Evolutionary conservation across 2,329 filamentous ascomycete species (phyloP).

Genomic region (Lecanicillium sp.): DNA sequence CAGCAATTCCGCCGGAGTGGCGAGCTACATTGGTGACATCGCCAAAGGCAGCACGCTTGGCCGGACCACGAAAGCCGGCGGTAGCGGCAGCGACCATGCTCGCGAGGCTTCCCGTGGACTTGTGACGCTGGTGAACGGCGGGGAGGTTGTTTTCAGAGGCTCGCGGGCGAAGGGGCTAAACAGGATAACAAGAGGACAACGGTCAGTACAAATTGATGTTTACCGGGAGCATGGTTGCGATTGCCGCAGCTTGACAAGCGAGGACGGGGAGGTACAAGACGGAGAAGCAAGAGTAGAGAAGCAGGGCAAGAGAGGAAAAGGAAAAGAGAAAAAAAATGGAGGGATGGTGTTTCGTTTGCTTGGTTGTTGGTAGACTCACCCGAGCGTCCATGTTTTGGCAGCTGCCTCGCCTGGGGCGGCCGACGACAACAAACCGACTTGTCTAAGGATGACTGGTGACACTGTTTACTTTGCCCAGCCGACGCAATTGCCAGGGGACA

Average conservation of each 20-base stretch:
- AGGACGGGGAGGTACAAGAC: background rate
- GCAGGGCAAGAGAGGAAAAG: background rate
- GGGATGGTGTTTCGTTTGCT: conserved; percentile 2
- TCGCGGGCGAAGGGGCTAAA: conserved; percentile 32
- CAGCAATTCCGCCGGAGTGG: conserved; percentile 22
- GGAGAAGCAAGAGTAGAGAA: conserved; percentile 1
- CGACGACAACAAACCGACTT: no score
- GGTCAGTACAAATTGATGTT: background rate
- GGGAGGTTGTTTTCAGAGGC: conserved; percentile 47
- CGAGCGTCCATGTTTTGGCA: conserved; percentile 25
- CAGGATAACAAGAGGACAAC: conserved; percentile 1
- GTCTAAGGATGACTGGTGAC: no score
- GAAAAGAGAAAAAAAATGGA: conserved; percentile 3
- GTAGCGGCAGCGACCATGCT: conserved; percentile 17
- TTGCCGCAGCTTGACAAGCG: conserved; percentile 6
- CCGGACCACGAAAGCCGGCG: conserved; percentile 31
- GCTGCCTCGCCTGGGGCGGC: conserved; percentile 5
- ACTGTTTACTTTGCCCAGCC: no score
- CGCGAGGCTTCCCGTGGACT: conserved; percentile 60
- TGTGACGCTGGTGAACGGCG: conserved; percentile 69
- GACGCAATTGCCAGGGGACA: no score
- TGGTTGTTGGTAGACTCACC: conserved; percentile 17
- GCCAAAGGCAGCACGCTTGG: conserved; percentile 72
- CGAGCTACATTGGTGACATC: conserved; percentile 69
- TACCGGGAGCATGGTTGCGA: conserved; percentile 2